These are phyloP conservation scores for Plasmodium coatneyi DNA, from an alignment of 169 alveolate genomes.

Conservation along the genomic window DNA sequence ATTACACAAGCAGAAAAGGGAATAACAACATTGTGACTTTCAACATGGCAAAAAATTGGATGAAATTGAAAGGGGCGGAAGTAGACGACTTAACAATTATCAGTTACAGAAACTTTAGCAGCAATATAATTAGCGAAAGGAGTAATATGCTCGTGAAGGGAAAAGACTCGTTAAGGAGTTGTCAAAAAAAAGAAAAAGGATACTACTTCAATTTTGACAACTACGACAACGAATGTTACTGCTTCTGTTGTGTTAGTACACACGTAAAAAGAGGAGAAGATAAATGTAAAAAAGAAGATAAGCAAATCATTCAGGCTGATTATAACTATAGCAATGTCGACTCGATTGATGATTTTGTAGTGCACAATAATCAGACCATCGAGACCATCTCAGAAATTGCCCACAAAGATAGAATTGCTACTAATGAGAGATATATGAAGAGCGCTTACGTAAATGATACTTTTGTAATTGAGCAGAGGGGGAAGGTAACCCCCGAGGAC, in stretches of 20 bases:
- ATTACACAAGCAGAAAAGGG: conserved; percentile 3
- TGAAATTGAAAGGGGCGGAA: conserved; percentile 55
- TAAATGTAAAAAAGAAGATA: neutral
- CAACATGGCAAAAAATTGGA: conserved; percentile 56
- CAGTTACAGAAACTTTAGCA: conserved; percentile 11
- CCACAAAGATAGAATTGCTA: conserved; percentile 19
- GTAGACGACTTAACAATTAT: conserved; percentile 38
- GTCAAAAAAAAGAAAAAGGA: neutral
- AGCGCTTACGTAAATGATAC: conserved; percentile 28
- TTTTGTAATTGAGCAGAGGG: conserved; percentile 6
- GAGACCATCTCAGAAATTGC: conserved; percentile 27
- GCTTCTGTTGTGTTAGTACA: neutral
- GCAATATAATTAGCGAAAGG: conserved; percentile 25
- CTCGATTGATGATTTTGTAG: conserved; percentile 21
- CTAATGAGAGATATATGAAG: conserved; percentile 6
- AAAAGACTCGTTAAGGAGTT: neutral
- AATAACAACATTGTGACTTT: conserved; percentile 25
- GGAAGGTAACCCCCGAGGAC: neutral
- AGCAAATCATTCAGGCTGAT: neutral
- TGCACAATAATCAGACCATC: conserved; percentile 47
- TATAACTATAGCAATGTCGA: conserved; percentile 61
- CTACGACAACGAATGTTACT: conserved; percentile 62
- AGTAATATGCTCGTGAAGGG: neutral
- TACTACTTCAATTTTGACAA: conserved; percentile 7
- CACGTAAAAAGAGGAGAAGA: neutral